These are phyloP conservation scores for Calocybe cyanea DNA, from an alignment of 768 basidiomycete species.

Conservation along the genomic window DNA sequence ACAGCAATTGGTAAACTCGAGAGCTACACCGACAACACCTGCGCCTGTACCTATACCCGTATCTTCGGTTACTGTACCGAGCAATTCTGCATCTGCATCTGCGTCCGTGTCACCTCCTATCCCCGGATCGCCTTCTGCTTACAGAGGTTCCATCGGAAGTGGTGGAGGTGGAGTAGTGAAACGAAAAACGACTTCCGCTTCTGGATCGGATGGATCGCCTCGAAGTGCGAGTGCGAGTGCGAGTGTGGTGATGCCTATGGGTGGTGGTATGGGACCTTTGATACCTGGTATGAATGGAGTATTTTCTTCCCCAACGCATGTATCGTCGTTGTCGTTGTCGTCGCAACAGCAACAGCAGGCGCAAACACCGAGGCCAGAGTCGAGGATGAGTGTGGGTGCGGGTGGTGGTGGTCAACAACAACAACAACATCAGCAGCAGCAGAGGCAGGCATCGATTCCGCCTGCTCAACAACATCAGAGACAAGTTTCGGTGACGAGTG, in stretches of 20 bases:
- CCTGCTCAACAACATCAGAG: conserved; percentile 4
- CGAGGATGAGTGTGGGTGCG: conserved; percentile 12
- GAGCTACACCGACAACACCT: conserved; percentile 5
- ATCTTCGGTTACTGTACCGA: not conserved
- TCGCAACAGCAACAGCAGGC: not conserved
- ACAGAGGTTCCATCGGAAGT: too few species aligned
- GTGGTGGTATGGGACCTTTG: conserved; percentile 21
- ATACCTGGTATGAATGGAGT: conserved; percentile 12
- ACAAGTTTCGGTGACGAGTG: conserved; percentile 9
- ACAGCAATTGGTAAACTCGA: too few species aligned
- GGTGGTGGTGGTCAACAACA: conserved; percentile 1
- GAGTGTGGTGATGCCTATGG: not conserved
- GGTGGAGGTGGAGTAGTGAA: too few species aligned
- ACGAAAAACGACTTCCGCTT: too few species aligned
- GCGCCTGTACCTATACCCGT: conserved; percentile 3
- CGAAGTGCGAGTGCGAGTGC: conserved; percentile 8
- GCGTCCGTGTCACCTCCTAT: conserved; percentile 7
- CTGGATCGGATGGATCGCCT: conserved; percentile 23
- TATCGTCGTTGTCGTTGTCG: conserved; percentile 5
- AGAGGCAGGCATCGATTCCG: not conserved
- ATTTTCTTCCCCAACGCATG: conserved; percentile 1
- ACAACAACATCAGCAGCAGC: conserved; percentile 2
- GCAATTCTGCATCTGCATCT: conserved; percentile 6
- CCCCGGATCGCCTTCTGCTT: conserved; percentile 22
- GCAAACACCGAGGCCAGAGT: conserved; percentile 4